These are phyloP conservation scores for Ambrosia trifida DNA, from an alignment of 129 eudicot species.

Conservation along the genomic window DNA sequence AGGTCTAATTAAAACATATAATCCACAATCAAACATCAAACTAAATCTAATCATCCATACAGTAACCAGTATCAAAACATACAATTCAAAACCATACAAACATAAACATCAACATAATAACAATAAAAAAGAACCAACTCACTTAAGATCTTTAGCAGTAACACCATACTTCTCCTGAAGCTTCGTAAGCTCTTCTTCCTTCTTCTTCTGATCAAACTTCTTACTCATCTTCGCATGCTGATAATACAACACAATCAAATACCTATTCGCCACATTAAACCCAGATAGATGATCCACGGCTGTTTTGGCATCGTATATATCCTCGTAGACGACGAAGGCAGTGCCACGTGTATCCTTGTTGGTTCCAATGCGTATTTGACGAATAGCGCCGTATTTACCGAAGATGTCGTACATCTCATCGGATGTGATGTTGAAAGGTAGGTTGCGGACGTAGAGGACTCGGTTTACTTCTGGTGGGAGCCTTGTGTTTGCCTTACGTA, in stretches of 20 bases:
- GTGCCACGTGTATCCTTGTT: conserved; percentile 80
- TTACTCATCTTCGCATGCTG: conserved; percentile 89
- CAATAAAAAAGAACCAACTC: conserved; percentile 14
- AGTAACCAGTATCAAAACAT: conserved; percentile 7
- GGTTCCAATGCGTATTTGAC: conserved; percentile 74
- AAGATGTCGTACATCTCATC: conserved; percentile 94
- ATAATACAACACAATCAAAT: conserved; percentile 69
- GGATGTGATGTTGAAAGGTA: conserved; percentile 83
- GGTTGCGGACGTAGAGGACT: conserved; percentile 62
- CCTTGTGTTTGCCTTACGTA: conserved; percentile 64
- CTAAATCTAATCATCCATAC: neutral
- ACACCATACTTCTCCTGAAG: conserved; percentile 89
- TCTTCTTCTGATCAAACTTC: conserved; percentile 76
- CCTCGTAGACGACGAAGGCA: conserved; percentile 77
- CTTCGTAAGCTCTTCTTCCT: conserved; percentile 68
- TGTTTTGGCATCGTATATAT: conserved; percentile 76
- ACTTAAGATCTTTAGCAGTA: conserved; percentile 60
- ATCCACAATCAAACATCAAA: neutral
- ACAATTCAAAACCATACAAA: conserved; percentile 1
- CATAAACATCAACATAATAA: neutral
- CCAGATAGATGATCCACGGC: conserved; percentile 78
- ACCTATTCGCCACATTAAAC: conserved; percentile 75
- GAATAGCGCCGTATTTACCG: conserved; percentile 83
- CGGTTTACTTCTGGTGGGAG: conserved; percentile 82
- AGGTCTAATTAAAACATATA: too few species aligned